Evolutionary conservation across 805 yeast genomes (phyloP).

Genomic region (Metschnikowia orientalis): DNA sequence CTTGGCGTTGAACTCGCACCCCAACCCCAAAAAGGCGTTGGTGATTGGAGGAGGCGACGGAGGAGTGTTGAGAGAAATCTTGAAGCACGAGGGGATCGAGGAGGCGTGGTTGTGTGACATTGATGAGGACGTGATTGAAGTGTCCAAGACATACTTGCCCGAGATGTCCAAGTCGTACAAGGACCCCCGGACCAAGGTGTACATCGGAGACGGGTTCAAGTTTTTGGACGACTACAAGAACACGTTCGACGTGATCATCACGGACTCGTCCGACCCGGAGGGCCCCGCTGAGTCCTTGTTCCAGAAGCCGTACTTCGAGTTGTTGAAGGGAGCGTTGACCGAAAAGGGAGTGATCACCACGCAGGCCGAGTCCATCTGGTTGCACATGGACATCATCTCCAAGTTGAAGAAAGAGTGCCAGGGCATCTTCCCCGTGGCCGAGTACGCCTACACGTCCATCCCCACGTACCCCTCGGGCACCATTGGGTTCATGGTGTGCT

Average conservation of each 20-base stretch:
- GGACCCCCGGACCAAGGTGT: conserved; percentile 86
- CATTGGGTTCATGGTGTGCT: conserved; percentile 96
- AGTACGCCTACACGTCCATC: conserved; percentile 85
- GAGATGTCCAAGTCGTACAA: conserved; percentile 77
- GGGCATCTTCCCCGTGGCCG: conserved; percentile 85
- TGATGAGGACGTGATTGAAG: conserved; percentile 87
- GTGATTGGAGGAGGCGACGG: conserved; percentile 99
- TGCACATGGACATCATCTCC: conserved; percentile 79
- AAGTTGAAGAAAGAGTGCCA: conserved; percentile 77
- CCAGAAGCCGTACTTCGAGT: conserved; percentile 86
- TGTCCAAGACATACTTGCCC: conserved; percentile 83
- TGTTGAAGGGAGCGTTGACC: conserved; percentile 82
- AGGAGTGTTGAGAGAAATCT: conserved; percentile 92
- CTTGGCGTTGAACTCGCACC: conserved; percentile 87
- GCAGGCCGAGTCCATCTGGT: conserved; percentile 94
- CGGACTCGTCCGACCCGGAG: conserved; percentile 97
- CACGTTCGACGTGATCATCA: conserved; percentile 90
- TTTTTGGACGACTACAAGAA: conserved; percentile 78
- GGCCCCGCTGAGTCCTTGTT: conserved; percentile 95
- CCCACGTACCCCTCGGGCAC: conserved; percentile 98
- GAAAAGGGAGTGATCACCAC: conserved; percentile 89
- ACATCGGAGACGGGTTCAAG: conserved; percentile 97
- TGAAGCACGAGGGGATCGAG: conserved; percentile 82
- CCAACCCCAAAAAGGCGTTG: conserved; percentile 87
- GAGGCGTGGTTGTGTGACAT: conserved; percentile 91